A percentile compares a stretch with the other conserved stretches of the same genome.
Evolutionary conservation across 1,284 basidiomycete species (phyloP).

Genomic region (Puccinia triticina): DNA sequence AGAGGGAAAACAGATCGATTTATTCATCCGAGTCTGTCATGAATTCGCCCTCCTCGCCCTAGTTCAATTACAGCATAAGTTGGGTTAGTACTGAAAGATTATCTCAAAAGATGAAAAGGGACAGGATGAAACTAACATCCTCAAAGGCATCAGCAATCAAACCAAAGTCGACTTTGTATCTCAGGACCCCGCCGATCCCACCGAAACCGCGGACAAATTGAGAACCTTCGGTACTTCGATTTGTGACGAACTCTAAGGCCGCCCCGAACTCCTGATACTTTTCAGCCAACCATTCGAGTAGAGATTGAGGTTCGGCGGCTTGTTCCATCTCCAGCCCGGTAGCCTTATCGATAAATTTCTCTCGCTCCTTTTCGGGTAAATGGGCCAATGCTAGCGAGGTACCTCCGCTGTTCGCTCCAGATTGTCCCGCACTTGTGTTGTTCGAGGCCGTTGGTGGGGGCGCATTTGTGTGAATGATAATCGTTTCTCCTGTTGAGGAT

Average conservation of each 20-base stretch:
- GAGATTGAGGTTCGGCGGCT: slow-evolving; percentile 72
- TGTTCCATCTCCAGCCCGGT: slow-evolving; percentile 96
- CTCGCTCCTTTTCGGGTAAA: slow-evolving; percentile 74
- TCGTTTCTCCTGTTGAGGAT: slow-evolving; percentile 86
- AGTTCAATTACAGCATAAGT: not conserved
- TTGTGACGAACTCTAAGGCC: slow-evolving; percentile 72
- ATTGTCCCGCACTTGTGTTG: slow-evolving; percentile 63
- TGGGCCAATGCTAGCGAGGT: slow-evolving; percentile 56
- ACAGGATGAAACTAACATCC: slow-evolving; percentile 39
- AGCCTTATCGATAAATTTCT: slow-evolving; percentile 91
- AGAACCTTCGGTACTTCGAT: slow-evolving; percentile 87
- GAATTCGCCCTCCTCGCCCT: slow-evolving; percentile 52
- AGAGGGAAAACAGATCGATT: not conserved
- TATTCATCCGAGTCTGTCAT: slow-evolving; percentile 51
- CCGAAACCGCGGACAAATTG: slow-evolving; percentile 99
- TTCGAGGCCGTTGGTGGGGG: slow-evolving; percentile 61
- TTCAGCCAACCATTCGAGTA: slow-evolving; percentile 97
- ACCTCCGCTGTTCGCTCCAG: slow-evolving; percentile 51
- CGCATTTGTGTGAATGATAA: slow-evolving; percentile 69
- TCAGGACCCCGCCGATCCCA: slow-evolving; percentile 90
- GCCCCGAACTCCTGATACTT: slow-evolving; percentile 98
- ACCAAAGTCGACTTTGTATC: slow-evolving; percentile 93
- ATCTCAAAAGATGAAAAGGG: not conserved
- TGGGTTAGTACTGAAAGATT: not conserved
- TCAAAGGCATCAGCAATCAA: slow-evolving; percentile 63